phyloP scores from a whole-genome alignment of 257 asterid species.

The Nicotiana tabacum region DNA sequence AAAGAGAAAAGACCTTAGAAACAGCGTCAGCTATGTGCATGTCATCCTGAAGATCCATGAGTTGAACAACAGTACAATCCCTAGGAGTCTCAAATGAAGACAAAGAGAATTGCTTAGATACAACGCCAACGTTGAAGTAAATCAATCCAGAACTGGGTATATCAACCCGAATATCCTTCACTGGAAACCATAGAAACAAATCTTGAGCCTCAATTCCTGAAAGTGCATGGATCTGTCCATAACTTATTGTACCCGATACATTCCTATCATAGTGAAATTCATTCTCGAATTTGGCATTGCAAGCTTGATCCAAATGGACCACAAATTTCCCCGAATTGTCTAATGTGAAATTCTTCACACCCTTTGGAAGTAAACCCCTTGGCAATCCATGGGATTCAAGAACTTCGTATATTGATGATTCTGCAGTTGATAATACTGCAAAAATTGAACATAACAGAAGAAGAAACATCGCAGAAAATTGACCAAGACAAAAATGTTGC shows the following conservation, averaged over 20 bases:
- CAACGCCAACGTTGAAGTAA: slow-evolving; percentile 94
- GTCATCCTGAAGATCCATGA: slow-evolving; percentile 33
- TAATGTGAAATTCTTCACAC: slow-evolving; percentile 56
- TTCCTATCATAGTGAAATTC: slow-evolving; percentile 72
- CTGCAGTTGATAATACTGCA: slow-evolving; percentile 7
- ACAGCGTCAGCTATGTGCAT: no score
- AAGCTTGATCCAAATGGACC: slow-evolving; percentile 68
- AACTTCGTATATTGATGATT: slow-evolving; percentile 59
- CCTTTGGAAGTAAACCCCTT: slow-evolving; percentile 86
- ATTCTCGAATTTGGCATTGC: slow-evolving; percentile 45
- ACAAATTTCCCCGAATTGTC: slow-evolving; percentile 63
- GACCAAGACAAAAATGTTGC: slow-evolving; percentile 17
- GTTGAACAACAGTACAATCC: slow-evolving; percentile 66
- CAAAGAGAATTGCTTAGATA: slow-evolving; percentile 88
- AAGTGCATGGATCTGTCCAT: slow-evolving; percentile 63
- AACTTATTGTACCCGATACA: slow-evolving; percentile 55
- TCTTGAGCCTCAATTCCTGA: slow-evolving; percentile 86
- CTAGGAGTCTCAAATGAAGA: slow-evolving; percentile 84
- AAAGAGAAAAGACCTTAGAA: slow-evolving; percentile 37
- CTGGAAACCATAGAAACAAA: slow-evolving; percentile 93
- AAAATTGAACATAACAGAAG: slow-evolving; percentile 18
- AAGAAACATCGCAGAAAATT: slow-evolving; percentile 12
- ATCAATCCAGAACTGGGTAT: slow-evolving; percentile 74
- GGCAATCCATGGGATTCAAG: slow-evolving; percentile 68
- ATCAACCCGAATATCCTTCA: slow-evolving; percentile 67